Conservation (phyloP, 1,284 basidiomycete species). For the Ceratobasidium papillatum region DNA sequence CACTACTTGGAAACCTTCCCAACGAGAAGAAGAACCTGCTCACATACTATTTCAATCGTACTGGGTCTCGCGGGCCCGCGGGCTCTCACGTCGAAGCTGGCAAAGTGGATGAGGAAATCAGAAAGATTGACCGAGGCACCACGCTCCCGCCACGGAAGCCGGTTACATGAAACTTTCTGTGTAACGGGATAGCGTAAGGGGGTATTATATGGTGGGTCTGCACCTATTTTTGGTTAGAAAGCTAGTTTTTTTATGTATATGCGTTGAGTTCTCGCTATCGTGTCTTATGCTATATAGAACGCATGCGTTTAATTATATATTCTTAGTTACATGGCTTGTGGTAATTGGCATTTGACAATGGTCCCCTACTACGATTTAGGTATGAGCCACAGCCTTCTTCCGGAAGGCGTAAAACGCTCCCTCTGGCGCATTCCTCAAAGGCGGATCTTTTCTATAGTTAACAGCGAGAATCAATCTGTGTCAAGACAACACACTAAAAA, state of each 20-base stretch:
- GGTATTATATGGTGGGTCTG: background rate
- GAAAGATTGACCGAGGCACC: conserved; percentile 38
- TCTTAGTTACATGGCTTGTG: too few species aligned
- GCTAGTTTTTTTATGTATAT: conserved; percentile 14
- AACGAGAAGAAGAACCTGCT: conserved; percentile 87
- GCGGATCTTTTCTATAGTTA: too few species aligned
- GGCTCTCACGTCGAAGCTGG: conserved; percentile 19
- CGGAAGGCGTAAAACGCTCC: too few species aligned
- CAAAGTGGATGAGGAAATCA: conserved; percentile 40
- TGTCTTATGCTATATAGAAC: conserved; percentile 18
- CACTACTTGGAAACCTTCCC: conserved; percentile 76
- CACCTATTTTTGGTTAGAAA: background rate
- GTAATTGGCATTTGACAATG: too few species aligned
- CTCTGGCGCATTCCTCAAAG: too few species aligned
- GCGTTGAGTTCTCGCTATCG: conserved; percentile 1
- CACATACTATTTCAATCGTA: conserved; percentile 85
- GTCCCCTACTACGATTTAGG: too few species aligned
- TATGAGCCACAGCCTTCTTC: too few species aligned
- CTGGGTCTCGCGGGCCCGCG: conserved; percentile 61
- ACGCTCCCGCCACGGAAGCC: conserved; percentile 17
- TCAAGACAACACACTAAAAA: too few species aligned
- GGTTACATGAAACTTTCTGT: background rate
- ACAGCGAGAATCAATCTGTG: too few species aligned
- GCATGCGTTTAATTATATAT: conserved; percentile 13
- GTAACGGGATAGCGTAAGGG: too few species aligned